Evolutionary conservation across 345 rosid species (phyloP).

Genomic region (Eucalyptus polyanthemos): DNA sequence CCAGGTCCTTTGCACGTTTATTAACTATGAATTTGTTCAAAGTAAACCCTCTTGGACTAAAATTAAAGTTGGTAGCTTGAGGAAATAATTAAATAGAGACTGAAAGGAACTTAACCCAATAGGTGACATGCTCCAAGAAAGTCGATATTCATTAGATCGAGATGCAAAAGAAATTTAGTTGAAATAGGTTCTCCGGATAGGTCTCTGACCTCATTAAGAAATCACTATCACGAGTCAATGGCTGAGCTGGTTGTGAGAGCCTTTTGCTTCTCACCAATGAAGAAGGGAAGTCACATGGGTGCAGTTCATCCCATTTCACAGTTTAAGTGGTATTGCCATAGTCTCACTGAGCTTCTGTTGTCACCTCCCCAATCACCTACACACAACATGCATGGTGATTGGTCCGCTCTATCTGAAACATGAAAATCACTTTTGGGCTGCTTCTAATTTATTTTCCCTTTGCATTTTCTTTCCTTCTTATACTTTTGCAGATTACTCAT

Average conservation of each 20-base stretch:
- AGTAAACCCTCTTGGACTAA: not conserved
- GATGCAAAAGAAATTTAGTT: not conserved
- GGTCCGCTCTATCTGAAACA: not conserved
- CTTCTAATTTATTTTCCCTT: not conserved
- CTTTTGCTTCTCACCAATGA: not conserved
- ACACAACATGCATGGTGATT: not conserved
- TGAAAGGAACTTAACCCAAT: not conserved
- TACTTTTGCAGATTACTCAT: constrained; percentile 60
- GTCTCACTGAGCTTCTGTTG: not conserved
- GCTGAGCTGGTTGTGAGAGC: not conserved
- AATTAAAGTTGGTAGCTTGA: not conserved
- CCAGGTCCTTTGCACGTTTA: not conserved
- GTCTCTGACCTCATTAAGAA: not conserved
- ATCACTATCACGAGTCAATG: not conserved
- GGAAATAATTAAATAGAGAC: not conserved
- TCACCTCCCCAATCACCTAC: not conserved
- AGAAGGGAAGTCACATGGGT: not conserved
- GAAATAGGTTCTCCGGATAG: not conserved
- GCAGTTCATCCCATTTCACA: not conserved
- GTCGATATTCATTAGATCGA: not conserved
- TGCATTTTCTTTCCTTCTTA: not conserved
- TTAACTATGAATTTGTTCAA: not conserved
- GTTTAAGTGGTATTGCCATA: not conserved
- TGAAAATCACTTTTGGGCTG: not conserved
- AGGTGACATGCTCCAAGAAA: not conserved